Evolutionary conservation across 352 stramenopile species (phyloP).

Genomic region (Phytophthora citrophthora): DNA sequence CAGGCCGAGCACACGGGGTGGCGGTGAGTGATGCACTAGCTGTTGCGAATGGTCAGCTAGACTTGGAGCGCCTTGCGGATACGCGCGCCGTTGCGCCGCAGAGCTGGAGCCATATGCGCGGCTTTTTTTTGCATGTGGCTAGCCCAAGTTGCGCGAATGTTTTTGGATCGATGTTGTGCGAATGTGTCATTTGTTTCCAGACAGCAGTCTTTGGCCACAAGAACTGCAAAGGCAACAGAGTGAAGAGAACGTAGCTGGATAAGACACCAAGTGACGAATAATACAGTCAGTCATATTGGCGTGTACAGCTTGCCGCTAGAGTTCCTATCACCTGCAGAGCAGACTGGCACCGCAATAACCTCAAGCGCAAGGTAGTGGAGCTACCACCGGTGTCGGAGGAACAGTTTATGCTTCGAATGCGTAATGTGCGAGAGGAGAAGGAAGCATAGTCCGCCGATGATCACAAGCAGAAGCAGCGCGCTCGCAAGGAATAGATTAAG

Average conservation of each 20-base stretch:
- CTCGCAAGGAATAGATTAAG: conserved; percentile 71
- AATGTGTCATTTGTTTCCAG: conserved; percentile 16
- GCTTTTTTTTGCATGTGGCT: too few relatives aligned
- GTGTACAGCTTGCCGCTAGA: conserved; percentile 82
- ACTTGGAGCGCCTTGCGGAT: conserved; percentile 60
- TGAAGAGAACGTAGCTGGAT: too few relatives aligned
- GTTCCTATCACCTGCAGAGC: conserved; percentile 63
- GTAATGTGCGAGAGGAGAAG: conserved; percentile 70
- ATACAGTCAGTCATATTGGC: conserved; percentile 69
- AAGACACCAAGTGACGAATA: not conserved
- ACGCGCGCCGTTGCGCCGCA: conserved; percentile 56
- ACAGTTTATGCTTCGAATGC: conserved; percentile 85
- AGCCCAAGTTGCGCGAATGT: too few relatives aligned
- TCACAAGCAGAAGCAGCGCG: conserved; percentile 76
- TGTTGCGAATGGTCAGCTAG: conserved; percentile 21
- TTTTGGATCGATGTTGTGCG: conserved; percentile 27
- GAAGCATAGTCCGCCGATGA: conserved; percentile 59
- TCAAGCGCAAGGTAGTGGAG: conserved; percentile 97
- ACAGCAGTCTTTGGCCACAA: conserved; percentile 9
- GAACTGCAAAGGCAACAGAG: conserved; percentile 5
- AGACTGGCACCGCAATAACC: conserved; percentile 97
- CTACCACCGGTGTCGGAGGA: conserved; percentile 92
- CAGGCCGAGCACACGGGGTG: conserved; percentile 71
- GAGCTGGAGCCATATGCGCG: conserved; percentile 1
- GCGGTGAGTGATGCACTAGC: conserved; percentile 37